Conservation (phyloP, 2,329 filamentous ascomycete species). For the Colletotrichum karsti region DNA sequence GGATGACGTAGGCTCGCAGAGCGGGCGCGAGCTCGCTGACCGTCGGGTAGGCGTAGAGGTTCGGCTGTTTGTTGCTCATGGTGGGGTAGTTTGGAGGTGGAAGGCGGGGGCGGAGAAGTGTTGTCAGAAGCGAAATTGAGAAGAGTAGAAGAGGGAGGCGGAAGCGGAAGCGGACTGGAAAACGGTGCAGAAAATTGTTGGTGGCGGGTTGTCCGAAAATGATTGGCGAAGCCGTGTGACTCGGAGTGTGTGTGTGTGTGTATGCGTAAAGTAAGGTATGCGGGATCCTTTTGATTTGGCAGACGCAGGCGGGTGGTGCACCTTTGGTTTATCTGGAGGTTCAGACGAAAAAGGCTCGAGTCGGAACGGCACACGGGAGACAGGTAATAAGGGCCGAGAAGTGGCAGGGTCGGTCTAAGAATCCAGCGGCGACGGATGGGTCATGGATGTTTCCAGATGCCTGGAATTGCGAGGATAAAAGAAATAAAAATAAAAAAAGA, state of each 20-base stretch:
- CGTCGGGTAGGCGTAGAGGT: constrained; percentile 83
- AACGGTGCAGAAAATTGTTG: constrained; percentile 8
- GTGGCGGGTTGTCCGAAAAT: constrained; percentile 4
- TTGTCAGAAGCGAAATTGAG: constrained; percentile 22
- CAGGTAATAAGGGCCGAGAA: constrained; percentile 19
- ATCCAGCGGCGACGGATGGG: constrained; percentile 20
- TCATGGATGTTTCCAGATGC: constrained; percentile 29
- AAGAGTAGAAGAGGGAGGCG: constrained; percentile 6
- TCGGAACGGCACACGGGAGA: constrained; percentile 2
- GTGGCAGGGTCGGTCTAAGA: constrained; percentile 4
- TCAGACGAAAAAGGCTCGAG: constrained; percentile 24
- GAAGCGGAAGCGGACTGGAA: constrained; percentile 3
- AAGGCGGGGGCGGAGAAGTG: constrained; percentile 19
- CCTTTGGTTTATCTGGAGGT: constrained; percentile 7
- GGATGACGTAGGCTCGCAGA: constrained; percentile 84
- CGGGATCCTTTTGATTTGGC: constrained; percentile 6
- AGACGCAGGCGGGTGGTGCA: not conserved
- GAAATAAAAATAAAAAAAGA: constrained; percentile 1
- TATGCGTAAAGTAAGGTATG: not conserved
- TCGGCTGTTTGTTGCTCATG: constrained; percentile 67
- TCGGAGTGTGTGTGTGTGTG: not conserved
- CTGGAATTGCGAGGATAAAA: not conserved
- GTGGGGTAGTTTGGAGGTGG: constrained; percentile 23
- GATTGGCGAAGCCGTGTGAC: constrained; percentile 10
- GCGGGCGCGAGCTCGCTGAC: constrained; percentile 76